These are phyloP conservation scores for Penicillium riverlandense DNA, from an alignment of 495 filamentous ascomycete species.

Conservation along the genomic window DNA sequence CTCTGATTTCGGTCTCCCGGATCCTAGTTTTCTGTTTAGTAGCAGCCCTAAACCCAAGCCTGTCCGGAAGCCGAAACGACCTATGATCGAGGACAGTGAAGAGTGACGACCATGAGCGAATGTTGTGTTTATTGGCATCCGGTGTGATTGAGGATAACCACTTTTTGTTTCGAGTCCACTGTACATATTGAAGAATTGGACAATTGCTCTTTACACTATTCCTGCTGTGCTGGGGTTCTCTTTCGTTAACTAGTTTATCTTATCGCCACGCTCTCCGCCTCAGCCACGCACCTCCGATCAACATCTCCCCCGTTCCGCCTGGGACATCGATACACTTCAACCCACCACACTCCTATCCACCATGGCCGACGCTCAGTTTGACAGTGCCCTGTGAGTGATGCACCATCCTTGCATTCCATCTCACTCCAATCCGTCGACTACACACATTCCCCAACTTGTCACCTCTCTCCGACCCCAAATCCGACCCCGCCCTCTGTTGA, in stretches of 20 bases:
- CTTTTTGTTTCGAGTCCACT: too few relatives aligned
- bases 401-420: background rate
- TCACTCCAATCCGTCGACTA: background rate
- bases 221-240: too few relatives aligned
- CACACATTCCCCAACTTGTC: background rate
- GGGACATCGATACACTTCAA: background rate
- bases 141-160: too few relatives aligned
- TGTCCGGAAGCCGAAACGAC: background rate
- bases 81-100: constrained; percentile 7
- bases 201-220: too few relatives aligned
- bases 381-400: constrained; percentile 54
- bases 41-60: constrained; percentile 2
- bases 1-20: constrained; percentile 8
- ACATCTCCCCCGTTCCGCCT: constrained; percentile 11
- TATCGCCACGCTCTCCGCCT: constrained; percentile 15
- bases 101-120: constrained; percentile 5
- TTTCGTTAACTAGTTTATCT: too few relatives aligned
- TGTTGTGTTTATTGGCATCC: background rate
- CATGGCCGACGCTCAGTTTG: constrained; percentile 52
- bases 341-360: constrained; percentile 8
- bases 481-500: constrained; percentile 21
- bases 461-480: too few relatives aligned
- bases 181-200: too few relatives aligned
- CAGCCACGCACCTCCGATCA: constrained; percentile 31
- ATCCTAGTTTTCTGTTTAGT: constrained; percentile 7